Percentiles rank a stretch among this genome's conserved stretches.
These are phyloP conservation scores for Rhododendron mucronatum DNA, from an alignment of 148 eudicot species.

Conservation along the genomic window DNA sequence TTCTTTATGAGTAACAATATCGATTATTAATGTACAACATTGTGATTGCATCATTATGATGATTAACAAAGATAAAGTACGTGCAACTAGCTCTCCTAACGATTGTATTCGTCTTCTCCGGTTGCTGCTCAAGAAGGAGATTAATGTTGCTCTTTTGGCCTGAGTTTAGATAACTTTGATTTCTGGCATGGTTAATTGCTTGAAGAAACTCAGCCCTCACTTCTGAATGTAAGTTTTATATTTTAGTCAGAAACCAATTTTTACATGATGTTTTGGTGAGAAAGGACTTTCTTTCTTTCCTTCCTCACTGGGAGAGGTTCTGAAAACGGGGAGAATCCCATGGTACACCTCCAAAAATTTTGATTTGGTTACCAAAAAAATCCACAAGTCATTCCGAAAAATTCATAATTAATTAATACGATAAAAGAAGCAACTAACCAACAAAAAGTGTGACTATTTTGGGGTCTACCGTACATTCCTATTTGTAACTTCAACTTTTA, in stretches of 20 bases:
- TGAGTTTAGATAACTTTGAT: not conserved
- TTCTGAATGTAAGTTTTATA: not conserved
- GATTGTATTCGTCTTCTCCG: not conserved
- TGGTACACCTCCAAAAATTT: no score
- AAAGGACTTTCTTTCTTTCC: not conserved
- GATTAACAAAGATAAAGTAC: not conserved
- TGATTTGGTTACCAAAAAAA: no score
- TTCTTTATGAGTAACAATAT: not conserved
- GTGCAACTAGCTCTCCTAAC: not conserved
- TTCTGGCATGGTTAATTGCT: not conserved
- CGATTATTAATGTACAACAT: not conserved
- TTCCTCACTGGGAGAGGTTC: no score
- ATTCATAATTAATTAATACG: no score
- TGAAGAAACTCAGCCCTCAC: not conserved
- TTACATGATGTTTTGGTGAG: not conserved
- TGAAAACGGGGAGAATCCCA: no score
- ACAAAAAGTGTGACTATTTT: no score
- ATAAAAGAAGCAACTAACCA: no score
- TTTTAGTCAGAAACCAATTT: not conserved
- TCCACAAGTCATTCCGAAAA: no score
- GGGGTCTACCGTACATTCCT: no score
- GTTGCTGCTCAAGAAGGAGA: not conserved
- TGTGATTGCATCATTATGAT: not conserved
- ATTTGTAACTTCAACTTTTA: no score
- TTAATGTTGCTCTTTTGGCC: not conserved